Evolutionary conservation across 2,329 filamentous ascomycete species (phyloP).

Genomic region (Sclerotinia spermophila): DNA sequence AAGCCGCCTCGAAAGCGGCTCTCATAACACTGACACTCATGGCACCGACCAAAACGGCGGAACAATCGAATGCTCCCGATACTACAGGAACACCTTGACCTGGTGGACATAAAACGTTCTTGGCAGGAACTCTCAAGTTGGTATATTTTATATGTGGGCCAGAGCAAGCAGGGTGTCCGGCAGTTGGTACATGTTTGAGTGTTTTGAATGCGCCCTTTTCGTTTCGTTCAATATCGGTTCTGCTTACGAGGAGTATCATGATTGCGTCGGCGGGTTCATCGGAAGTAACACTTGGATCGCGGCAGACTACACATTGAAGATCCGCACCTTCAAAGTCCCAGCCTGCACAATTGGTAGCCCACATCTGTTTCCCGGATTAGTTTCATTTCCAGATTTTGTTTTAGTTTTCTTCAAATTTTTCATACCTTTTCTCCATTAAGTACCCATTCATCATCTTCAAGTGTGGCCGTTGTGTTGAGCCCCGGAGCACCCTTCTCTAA

Average conservation of each 20-base stretch:
- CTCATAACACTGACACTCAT: slow-evolving; percentile 54
- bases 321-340: slow-evolving; percentile 53
- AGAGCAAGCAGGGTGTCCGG: slow-evolving; percentile 47
- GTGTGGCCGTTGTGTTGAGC: slow-evolving; percentile 46
- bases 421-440: slow-evolving; percentile 51
- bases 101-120: slow-evolving; percentile 45
- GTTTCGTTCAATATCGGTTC: slow-evolving; percentile 46
- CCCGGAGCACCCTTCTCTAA: slow-evolving; percentile 48
- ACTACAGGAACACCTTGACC: slow-evolving; percentile 45
- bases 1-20: slow-evolving; percentile 49
- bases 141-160: slow-evolving; percentile 49
- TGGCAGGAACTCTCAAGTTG: slow-evolving; percentile 45
- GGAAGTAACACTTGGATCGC: slow-evolving; percentile 30
- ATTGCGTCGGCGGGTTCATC: slow-evolving; percentile 39
- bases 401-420: neutral
- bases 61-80: slow-evolving; percentile 40
- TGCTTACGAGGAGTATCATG: slow-evolving; percentile 50
- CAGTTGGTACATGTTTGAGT: slow-evolving; percentile 44
- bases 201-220: slow-evolving; percentile 43
- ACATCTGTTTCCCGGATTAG: slow-evolving; percentile 39
- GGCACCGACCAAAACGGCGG: slow-evolving; percentile 50
- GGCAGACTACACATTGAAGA: slow-evolving; percentile 50
- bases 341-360: slow-evolving; percentile 52
- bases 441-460: slow-evolving; percentile 49
- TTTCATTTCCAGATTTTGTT: neutral